Percentiles rank a stretch among this genome's conserved stretches.
Conservation (phyloP, 192 early-diverging fungal genomes). For the Entomortierella parvispora region DNA sequence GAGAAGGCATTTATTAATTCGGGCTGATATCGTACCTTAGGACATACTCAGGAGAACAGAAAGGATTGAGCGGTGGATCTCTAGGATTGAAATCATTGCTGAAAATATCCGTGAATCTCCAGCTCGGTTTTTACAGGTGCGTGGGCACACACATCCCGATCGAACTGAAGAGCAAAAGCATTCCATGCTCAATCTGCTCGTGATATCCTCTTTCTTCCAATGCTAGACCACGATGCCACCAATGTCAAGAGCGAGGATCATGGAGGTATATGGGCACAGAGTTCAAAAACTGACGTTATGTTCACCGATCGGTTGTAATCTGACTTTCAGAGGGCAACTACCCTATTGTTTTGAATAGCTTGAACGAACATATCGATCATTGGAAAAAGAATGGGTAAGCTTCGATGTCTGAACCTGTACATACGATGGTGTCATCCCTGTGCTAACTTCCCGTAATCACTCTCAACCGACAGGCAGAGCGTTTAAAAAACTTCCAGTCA, state of each 20-base stretch:
- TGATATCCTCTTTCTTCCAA: not conserved
- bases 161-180: not conserved
- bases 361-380: constrained; percentile 22
- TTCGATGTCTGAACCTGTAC: not conserved
- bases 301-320: not conserved
- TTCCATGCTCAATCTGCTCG: not conserved
- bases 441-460: too few relatives aligned
- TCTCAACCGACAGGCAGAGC: too few relatives aligned
- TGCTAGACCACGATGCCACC: constrained; percentile 34
- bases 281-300: not conserved
- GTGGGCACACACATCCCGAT: not conserved
- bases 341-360: constrained; percentile 3
- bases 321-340: not conserved
- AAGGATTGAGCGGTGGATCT: constrained; percentile 31
- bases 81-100: constrained; percentile 40
- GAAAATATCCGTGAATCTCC: constrained; percentile 40
- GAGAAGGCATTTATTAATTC: not conserved
- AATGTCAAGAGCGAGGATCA: constrained; percentile 41
- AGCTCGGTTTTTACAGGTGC: constrained; percentile 26
- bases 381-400: constrained; percentile 50
- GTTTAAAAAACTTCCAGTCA: constrained; percentile 27
- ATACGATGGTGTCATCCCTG: too few relatives aligned
- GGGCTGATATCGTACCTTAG: constrained; percentile 1
- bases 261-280: constrained; percentile 18
- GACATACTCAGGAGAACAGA: constrained; percentile 37